Conservation (phyloP, 2,329 filamentous ascomycete genomes). For the Trichoderma sp. region DNA sequence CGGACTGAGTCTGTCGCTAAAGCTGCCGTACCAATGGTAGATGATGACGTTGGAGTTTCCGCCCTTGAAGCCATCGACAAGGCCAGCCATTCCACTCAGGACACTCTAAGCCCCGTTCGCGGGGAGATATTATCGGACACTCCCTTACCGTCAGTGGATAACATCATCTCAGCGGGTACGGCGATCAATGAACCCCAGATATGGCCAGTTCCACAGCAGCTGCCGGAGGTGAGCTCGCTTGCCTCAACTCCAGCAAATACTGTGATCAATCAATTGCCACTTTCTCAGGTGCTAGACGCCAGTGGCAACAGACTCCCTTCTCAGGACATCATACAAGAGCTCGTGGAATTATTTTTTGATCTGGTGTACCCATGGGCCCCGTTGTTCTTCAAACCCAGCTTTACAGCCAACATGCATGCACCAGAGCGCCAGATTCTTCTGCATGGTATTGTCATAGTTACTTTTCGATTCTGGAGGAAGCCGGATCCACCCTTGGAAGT, state of each 20-base stretch:
- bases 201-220: background rate
- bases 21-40: background rate
- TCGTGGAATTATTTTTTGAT: background rate
- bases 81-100: background rate
- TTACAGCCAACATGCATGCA: background rate
- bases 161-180: background rate
- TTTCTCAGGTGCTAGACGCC: background rate
- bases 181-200: background rate
- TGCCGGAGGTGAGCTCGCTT: background rate
- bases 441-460: background rate
- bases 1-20: background rate
- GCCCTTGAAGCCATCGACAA: background rate
- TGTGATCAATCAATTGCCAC: background rate
- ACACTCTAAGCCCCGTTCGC: background rate
- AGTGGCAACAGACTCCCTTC: background rate
- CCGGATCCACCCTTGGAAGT: background rate
- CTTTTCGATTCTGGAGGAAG: background rate
- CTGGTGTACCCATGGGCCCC: background rate
- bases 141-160: background rate
- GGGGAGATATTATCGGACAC: background rate
- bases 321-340: background rate
- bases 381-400: background rate
- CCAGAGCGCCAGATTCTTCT: background rate
- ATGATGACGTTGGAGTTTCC: background rate
- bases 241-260: background rate